Evolutionary conservation across 2,329 filamentous ascomycete genomes (phyloP).

Genomic region (Monosporascus sp.): DNA sequence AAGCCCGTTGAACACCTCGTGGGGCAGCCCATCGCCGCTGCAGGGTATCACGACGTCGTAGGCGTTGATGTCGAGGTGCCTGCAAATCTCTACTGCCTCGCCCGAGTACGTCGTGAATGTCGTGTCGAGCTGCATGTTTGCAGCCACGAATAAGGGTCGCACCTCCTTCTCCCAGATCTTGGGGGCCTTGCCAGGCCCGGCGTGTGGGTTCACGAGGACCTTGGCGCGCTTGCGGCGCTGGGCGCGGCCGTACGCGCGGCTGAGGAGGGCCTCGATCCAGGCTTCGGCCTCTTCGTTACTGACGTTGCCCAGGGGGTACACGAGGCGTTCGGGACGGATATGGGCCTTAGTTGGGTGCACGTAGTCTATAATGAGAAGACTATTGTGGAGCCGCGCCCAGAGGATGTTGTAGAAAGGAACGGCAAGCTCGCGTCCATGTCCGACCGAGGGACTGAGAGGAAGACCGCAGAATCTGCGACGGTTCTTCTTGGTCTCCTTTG

Average conservation of each 20-base stretch:
- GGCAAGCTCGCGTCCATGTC: background rate
- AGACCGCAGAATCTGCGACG: background rate
- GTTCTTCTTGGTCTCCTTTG: background rate
- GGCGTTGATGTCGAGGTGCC: slow-evolving; percentile 68
- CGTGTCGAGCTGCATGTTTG: slow-evolving; percentile 70
- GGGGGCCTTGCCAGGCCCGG: slow-evolving; percentile 71
- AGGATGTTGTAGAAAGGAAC: background rate
- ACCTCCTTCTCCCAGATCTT: slow-evolving; percentile 71
- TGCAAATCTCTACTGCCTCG: slow-evolving; percentile 72
- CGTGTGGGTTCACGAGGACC: slow-evolving; percentile 85
- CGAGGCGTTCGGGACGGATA: background rate
- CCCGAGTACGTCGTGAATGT: slow-evolving; percentile 66
- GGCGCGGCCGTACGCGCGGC: slow-evolving; percentile 63
- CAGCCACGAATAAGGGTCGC: slow-evolving; percentile 76
- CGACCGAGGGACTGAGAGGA: background rate
- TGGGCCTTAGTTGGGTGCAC: background rate
- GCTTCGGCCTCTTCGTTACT: slow-evolving; percentile 38
- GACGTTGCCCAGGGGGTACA: slow-evolving; percentile 9
- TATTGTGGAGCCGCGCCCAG: background rate
- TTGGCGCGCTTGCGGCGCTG: slow-evolving; percentile 73
- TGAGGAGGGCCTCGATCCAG: slow-evolving; percentile 63
- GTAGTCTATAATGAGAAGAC: background rate
- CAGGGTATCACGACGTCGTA: slow-evolving; percentile 85
- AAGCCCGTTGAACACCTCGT: slow-evolving; percentile 93
- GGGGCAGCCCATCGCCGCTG: slow-evolving; percentile 85